Evolutionary conservation across 83 land plant species (phyloP), one percentile per base, ranked within the genome.

Genomic region (Picea abies): DNA sequence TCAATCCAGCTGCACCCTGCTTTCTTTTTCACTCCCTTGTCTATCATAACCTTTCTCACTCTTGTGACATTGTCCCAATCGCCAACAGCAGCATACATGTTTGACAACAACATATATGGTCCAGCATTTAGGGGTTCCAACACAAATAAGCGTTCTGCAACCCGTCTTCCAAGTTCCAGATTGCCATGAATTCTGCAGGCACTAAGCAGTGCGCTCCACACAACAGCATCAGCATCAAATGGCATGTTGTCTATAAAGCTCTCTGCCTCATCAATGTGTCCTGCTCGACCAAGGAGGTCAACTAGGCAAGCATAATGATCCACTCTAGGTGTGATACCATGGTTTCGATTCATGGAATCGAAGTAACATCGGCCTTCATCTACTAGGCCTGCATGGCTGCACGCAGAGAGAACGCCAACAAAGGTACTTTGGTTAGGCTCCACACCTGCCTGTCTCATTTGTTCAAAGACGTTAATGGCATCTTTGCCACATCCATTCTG

Each of bases 221-320:
- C 9, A 65, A 23, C 22, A n/a, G 68, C 26, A 65, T 65, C 68
- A n/a, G 68, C 25, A 20, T 65, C 25, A 23, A 65, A n/a, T 65
- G 68, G 68, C 68, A n/a, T 65, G 26, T 20, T n/a, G 26, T n/a
- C 4, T 23, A n/a, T 23, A 19, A 65, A 65, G 25, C 26, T 65
- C 25, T 6, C 23, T n/a, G 26, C 68, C 68, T 65, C 68, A 65
- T 65, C 68, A 20, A 65, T 10, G 11, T 23, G 68, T n/a, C 68
- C 68, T n/a, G 68, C 68, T 23, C 68, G 68, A 23, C 68, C 68
- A 65, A 65, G 26, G 26, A 65, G 68, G 68, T 65, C 68, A 65
- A 65, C 68, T 23, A 65, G 22, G 68, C 68, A 65, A 65, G 25
- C 20, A 23, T 65, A 65, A 23, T 65, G 68, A 65, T 65, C 68